Conservation (phyloP, 1,284 basidiomycete species). For the Melampsora americana region DNA sequence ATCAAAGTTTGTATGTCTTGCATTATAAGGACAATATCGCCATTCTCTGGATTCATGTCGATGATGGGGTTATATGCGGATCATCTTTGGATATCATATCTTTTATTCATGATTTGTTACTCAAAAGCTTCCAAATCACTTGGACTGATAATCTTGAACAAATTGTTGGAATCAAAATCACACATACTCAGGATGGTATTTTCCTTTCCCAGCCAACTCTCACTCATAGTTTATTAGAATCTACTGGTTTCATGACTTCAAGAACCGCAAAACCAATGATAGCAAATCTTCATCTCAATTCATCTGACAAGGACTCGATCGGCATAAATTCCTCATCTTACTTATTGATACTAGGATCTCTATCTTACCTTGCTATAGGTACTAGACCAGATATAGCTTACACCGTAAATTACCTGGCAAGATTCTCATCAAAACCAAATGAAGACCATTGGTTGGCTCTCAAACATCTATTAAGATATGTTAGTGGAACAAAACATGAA, state of each 20-base stretch:
- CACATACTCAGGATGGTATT: no score
- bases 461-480: not conserved
- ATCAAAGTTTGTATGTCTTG: not conserved
- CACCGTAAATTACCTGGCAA: no score
- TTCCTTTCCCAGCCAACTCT: not conserved
- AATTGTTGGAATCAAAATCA: constrained; percentile 19
- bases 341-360: not conserved
- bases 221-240: not conserved
- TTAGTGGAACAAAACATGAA: not conserved
- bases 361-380: not conserved
- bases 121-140: not conserved
- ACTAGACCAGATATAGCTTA: not conserved
- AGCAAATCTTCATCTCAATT: not conserved
- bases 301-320: not conserved
- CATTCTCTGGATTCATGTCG: constrained; percentile 9
- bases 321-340: not conserved
- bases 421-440: not conserved
- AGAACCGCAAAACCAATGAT: no score
- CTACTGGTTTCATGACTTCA: not conserved
- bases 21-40: no score
- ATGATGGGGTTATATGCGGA: constrained; percentile 3
- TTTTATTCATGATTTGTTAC: not conserved
- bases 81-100: no score
- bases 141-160: not conserved
- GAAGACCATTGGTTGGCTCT: not conserved